Evolutionary conservation across 1,284 basidiomycete genomes (phyloP), one percentile per base, ranked within the genome.

Genomic region (Heterobasidion annosum): DNA sequence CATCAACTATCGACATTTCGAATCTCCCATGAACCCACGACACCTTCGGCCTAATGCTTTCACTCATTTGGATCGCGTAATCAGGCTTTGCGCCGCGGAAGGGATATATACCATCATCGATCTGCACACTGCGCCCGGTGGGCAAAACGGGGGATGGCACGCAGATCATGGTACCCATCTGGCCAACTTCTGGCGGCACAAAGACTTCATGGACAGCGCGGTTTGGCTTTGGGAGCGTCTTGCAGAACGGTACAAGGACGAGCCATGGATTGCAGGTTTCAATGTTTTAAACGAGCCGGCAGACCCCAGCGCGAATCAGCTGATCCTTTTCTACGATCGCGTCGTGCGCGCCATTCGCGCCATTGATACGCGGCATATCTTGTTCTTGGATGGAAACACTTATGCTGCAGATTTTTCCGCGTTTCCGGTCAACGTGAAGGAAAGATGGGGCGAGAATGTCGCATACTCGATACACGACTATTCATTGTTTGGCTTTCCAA

Each of bases 401-500:
- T 89, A 82, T 63, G 84, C 85, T 2, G 80, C 82, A 1, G 88
- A 91, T 65, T 88, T 90, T 62, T 79, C 79, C 13, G 73, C 74
- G 59, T 91, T 90, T 64, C 77, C 76, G n/a, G 77, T 84, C 56
- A 73, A 74, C 1, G 70, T 72, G 52, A 67, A 69, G 54, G 69
- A 72, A 51, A 85, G 84, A 78, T 25, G 25, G 25, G 25, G 25
- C 25, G 67, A 51, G 1, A 90, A 90, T 61, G 77, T 78, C 5
- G 85, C 85, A 8, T 91, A 86, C 65, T 75, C 86, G 13, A 87
- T 90, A 58, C 88, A 91, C 63, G 89, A 90, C 67, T 89, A 88
- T 64, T 75, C 75, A 3, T 59, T 78, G 3, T 88, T 75, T 63
- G 89, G 88, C 2, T 91, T 91, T 66, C 86, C 87, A 0, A 73